These are phyloP conservation scores for Coniosporium uncinatum DNA, from an alignment of 2,329 filamentous ascomycete species.

Conservation along the genomic window DNA sequence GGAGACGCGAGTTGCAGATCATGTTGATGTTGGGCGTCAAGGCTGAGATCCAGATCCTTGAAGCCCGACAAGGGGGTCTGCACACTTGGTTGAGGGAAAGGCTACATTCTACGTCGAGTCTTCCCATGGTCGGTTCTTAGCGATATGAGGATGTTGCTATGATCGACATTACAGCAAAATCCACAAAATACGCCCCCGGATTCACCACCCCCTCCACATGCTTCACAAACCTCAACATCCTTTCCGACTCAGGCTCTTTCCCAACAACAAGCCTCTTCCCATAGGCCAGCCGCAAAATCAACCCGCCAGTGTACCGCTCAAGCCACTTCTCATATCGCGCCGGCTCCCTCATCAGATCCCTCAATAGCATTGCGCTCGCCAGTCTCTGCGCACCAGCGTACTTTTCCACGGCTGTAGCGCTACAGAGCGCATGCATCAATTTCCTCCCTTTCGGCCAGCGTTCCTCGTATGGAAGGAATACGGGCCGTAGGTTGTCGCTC, in stretches of 20 bases:
- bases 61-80: conserved; percentile 29
- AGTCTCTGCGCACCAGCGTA: conserved; percentile 22
- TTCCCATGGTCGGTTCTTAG: no score
- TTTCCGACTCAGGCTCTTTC: conserved; percentile 19
- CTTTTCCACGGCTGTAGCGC: conserved; percentile 16
- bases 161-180: no score
- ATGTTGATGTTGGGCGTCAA: conserved; percentile 74
- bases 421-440: conserved; percentile 23
- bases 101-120: no score
- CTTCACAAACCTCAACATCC: conserved; percentile 23
- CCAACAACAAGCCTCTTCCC: conserved; percentile 26
- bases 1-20: conserved; percentile 55
- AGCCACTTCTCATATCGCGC: conserved; percentile 28
- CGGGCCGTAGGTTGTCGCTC: conserved; percentile 14
- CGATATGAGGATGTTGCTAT: no score
- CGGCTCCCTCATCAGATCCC: conserved; percentile 24
- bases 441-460: conserved; percentile 23
- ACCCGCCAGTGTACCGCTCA: conserved; percentile 31
- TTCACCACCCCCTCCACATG: conserved; percentile 26
- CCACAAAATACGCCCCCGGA: conserved; percentile 28
- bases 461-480: conserved; percentile 22
- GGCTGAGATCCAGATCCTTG: conserved; percentile 70
- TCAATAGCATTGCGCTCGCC: conserved; percentile 21
- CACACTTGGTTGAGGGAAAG: conserved; percentile 18
- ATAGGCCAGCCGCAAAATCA: conserved; percentile 33